Evolutionary conservation across 805 yeast genomes (phyloP), one percentile per base, ranked within the genome.

Genomic region (Vanderwaltozyma polyspora): DNA sequence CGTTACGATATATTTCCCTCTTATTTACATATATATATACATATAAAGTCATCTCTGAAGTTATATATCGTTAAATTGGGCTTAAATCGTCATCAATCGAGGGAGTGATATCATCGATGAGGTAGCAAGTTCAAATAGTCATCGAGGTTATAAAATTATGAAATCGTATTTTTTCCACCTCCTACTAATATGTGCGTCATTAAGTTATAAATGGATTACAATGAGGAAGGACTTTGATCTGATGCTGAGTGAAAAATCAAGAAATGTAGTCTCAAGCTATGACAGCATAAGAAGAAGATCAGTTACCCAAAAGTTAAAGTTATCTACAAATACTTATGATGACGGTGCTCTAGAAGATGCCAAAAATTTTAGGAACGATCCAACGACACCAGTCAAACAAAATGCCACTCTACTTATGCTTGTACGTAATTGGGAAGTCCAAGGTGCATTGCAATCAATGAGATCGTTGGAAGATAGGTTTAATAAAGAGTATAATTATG

Each of bases 321-420:
- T 52, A 14, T 50, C 59, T 1, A 41, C 55, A 17, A 51, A 54
- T 24, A 38, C 51, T 3, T 45, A 57, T 34, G 47, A 43, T 21
- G 36, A 46, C 27, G 42, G 42, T 11, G 19, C 48, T 6, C 24
- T 43, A 7, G 10, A 21, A 8, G 23, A 21, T 8, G 10, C 7
- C 10, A 21, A 21, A 8, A 10, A 8, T 8, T 21, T 21, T 10
- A 21, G 10, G 10, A 21, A 10, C 10, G 23, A 21, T 7, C n/a
- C n/a, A n/a, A n/a, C n/a, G n/a, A 21, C 23, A 8, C 23, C 23
- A 8, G 23, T 7, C 7, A 44, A 44, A 26, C 49, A 49, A 49
- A 86, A 85, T 53, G 96, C 96, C 3, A 79, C 94, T 0, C 55
- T 87, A 19, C 68, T 87, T 36, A 86, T 87, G 94, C 69, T 87